Percentiles rank a stretch among this genome's conserved stretches.
Conservation (phyloP, 1,284 basidiomycete species). For the Mycocalia duriaeana region DNA sequence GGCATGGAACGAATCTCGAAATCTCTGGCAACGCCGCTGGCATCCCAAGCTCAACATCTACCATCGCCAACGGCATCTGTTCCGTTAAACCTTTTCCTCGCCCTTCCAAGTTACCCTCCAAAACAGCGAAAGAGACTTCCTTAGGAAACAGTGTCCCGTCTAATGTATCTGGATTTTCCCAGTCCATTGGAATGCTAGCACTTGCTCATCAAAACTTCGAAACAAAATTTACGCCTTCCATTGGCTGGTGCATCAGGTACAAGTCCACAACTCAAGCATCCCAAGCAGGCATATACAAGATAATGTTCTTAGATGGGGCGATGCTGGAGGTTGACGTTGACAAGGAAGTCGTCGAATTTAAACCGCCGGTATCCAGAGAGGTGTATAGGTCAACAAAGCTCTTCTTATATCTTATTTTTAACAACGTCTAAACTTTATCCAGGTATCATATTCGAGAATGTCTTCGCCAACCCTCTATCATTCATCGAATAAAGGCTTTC, state of each 20-base stretch:
- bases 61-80: conserved; percentile 9
- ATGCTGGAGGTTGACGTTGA: conserved; percentile 38
- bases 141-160: not conserved
- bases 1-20: too few relatives aligned
- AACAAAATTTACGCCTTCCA: conserved; percentile 33
- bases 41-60: conserved; percentile 5
- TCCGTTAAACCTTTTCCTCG: conserved; percentile 19
- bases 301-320: conserved; percentile 44
- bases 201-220: conserved; percentile 11
- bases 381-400: too few relatives aligned
- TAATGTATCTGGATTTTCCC: not conserved
- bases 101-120: conserved; percentile 22
- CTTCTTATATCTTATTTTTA: not conserved
- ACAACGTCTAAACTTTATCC: not conserved
- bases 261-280: conserved; percentile 30
- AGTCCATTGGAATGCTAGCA: not conserved
- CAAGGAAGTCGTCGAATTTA: conserved; percentile 36
- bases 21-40: not conserved
- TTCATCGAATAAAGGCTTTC: conserved; percentile 39
- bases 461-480: conserved; percentile 25
- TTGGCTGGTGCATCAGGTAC: conserved; percentile 37
- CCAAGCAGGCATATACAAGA: conserved; percentile 33
- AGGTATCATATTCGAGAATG: conserved; percentile 34
- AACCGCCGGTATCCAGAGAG: too few relatives aligned
- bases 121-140: too few relatives aligned